Evolutionary conservation across 345 rosid species (phyloP).

Genomic region (Salix arbutifolia): DNA sequence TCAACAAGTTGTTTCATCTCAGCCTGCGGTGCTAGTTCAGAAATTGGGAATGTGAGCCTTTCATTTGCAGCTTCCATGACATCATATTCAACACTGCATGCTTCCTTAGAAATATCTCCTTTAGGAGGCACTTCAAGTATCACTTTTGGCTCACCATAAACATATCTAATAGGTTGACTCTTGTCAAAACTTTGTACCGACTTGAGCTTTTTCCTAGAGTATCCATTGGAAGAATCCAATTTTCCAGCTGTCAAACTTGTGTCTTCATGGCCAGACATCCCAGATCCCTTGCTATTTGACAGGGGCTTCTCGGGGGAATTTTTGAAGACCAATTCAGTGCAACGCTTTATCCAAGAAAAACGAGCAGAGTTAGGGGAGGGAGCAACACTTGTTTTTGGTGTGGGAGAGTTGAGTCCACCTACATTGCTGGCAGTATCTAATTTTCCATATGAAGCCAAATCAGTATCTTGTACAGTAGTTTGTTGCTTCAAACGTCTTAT

Average conservation of each 20-base stretch:
- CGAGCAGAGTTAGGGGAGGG: conserved; percentile 47
- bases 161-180: conserved; percentile 15
- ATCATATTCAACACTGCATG: conserved; percentile 21
- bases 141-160: conserved; percentile 43
- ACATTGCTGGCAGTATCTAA: conserved; percentile 29
- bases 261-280: conserved; percentile 24
- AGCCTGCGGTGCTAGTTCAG: conserved; percentile 39
- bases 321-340: conserved; percentile 62
- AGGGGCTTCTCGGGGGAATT: conserved; percentile 43
- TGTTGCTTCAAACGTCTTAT: conserved; percentile 37
- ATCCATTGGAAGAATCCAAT: conserved; percentile 23
- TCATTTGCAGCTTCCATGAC: conserved; percentile 15
- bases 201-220: conserved; percentile 14
- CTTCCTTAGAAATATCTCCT: conserved; percentile 20
- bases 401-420: conserved; percentile 37
- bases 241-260: conserved; percentile 19
- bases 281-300: conserved; percentile 27
- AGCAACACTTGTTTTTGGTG: conserved; percentile 28
- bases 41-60: conserved; percentile 27
- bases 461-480: conserved; percentile 34
- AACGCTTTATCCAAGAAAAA: conserved; percentile 75
- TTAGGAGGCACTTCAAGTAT: conserved; percentile 43
- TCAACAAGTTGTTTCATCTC: conserved; percentile 56
- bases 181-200: conserved; percentile 8
- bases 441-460: conserved; percentile 28